Conservation (phyloP, 1,284 basidiomycete genomes). For the Abortiporus biennis region DNA sequence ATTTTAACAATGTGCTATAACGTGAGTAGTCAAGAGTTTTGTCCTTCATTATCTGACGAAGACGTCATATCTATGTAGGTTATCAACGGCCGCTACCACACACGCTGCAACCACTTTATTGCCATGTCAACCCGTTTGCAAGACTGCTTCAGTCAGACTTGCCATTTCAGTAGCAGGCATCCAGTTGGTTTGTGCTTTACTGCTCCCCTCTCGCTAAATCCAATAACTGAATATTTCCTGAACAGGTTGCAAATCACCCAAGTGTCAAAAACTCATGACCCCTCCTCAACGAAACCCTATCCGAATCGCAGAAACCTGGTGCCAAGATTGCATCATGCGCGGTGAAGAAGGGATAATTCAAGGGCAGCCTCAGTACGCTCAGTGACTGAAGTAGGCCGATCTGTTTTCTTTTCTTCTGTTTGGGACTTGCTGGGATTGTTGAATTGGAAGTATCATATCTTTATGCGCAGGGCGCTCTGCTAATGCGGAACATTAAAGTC, state of each 20-base stretch:
- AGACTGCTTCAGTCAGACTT: constrained; percentile 59
- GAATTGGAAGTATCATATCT: too few species aligned
- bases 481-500: too few species aligned
- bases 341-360: constrained; percentile 29
- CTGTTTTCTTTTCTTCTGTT: too few species aligned
- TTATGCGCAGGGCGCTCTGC: too few species aligned
- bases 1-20: constrained; percentile 65
- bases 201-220: background rate
- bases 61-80: constrained; percentile 37
- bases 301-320: constrained; percentile 55
- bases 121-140: constrained; percentile 64
- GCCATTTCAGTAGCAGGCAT: constrained; percentile 68
- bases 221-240: constrained; percentile 2
- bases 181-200: constrained; percentile 41
- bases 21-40: constrained; percentile 35
- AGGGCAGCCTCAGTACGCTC: too few species aligned
- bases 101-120: constrained; percentile 68
- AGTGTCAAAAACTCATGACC: constrained; percentile 64
- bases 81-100: constrained; percentile 72
- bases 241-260: constrained; percentile 53
- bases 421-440: too few species aligned
- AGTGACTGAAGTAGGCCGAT: too few species aligned
- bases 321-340: constrained; percentile 47
- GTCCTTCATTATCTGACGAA: constrained; percentile 8
- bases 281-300: constrained; percentile 69